Evolutionary conservation across 257 asterid genomes (phyloP).

Genomic region (Cordia subcordata): DNA sequence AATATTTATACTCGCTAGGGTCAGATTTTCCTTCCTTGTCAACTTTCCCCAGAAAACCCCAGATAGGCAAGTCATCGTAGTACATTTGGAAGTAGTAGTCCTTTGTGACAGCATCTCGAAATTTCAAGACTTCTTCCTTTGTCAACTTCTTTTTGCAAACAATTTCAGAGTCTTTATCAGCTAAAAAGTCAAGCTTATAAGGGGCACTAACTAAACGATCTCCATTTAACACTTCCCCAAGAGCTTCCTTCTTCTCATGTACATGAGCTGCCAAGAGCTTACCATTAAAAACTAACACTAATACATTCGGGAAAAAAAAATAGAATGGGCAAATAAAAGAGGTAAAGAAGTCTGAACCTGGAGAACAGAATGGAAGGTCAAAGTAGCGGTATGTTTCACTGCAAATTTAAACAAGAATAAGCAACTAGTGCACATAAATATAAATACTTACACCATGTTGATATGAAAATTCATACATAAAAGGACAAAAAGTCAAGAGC

Average conservation of each 20-base stretch:
- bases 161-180: slow-evolving; percentile 41
- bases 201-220: slow-evolving; percentile 54
- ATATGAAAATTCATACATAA: background rate
- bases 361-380: slow-evolving; percentile 67
- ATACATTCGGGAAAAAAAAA: background rate
- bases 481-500: background rate
- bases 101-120: slow-evolving; percentile 49
- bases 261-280: slow-evolving; percentile 28
- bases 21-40: slow-evolving; percentile 45
- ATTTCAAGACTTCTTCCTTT: slow-evolving; percentile 36
- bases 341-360: slow-evolving; percentile 34
- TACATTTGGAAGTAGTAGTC: slow-evolving; percentile 61
- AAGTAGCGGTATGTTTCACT: slow-evolving; percentile 68
- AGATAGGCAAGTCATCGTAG: slow-evolving; percentile 56
- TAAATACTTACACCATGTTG: background rate
- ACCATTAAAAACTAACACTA: background rate
- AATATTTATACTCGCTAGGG: slow-evolving; percentile 42
- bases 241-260: slow-evolving; percentile 45
- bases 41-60: slow-evolving; percentile 59
- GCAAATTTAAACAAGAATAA: slow-evolving; percentile 18
- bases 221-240: slow-evolving; percentile 49
- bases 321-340: background rate
- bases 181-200: slow-evolving; percentile 41
- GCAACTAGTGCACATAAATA: slow-evolving; percentile 5
- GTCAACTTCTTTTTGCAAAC: slow-evolving; percentile 40